Evolutionary conservation across 2,329 filamentous ascomycete genomes (phyloP).

Genomic region (Hypoxylon sp.): DNA sequence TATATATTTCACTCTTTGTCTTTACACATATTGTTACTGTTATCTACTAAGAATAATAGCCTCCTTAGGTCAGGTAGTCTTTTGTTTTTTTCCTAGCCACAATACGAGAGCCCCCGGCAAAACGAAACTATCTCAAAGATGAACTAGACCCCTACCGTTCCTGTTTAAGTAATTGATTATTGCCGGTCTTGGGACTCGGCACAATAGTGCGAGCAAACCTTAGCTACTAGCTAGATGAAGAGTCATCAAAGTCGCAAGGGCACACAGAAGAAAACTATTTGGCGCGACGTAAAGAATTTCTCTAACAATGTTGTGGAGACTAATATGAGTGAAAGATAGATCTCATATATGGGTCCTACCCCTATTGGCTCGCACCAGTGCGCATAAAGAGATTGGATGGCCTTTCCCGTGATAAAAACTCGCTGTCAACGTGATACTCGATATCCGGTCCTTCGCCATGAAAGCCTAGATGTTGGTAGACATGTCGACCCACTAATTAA

Average conservation of each 20-base stretch:
- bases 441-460: slow-evolving; percentile 59
- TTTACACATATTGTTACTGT: too few species aligned
- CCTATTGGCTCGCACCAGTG: slow-evolving; percentile 49
- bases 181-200: neutral
- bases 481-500: slow-evolving; percentile 60
- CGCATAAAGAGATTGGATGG: slow-evolving; percentile 66
- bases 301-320: neutral
- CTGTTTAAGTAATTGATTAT: neutral
- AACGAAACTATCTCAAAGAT: neutral
- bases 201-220: neutral
- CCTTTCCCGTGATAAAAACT: slow-evolving; percentile 56
- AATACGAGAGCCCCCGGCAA: neutral
- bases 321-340: neutral
- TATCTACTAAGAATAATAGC: neutral
- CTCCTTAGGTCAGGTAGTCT: neutral
- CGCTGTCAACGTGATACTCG: slow-evolving; percentile 60
- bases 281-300: neutral
- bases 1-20: neutral
- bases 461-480: slow-evolving; percentile 65
- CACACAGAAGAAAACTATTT: neutral
- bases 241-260: neutral
- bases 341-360: neutral
- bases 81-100: neutral
- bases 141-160: neutral
- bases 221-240: neutral